A percentile compares a stretch with the other conserved stretches of the same genome.
Conservation (phyloP, 805 yeast genomes). For the Phaffomyces opuntiae region DNA sequence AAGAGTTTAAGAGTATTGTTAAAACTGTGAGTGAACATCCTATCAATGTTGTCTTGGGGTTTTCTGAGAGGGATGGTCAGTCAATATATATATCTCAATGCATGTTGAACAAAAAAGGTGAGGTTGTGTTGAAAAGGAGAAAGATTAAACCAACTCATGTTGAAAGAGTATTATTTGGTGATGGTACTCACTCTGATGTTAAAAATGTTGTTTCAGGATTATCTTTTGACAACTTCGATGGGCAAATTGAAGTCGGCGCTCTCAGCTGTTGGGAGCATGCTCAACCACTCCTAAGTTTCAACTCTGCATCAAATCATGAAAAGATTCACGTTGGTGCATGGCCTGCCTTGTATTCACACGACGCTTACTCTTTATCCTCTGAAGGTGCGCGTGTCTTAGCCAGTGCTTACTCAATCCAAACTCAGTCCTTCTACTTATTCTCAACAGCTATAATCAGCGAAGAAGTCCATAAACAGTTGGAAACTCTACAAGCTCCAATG, state of each 20-base stretch:
- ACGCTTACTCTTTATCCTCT: not conserved
- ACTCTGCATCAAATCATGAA: not conserved
- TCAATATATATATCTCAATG: not conserved
- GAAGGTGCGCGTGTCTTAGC: slow-evolving; percentile 7
- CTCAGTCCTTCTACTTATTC: slow-evolving; percentile 5
- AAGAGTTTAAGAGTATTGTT: not conserved
- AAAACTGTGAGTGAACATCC: not conserved
- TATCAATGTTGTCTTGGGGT: not conserved
- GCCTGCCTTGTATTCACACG: not conserved
- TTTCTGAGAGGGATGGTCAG: not conserved
- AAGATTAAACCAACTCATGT: slow-evolving; percentile 21
- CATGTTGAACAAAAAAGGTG: slow-evolving; percentile 2
- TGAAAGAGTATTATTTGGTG: slow-evolving; percentile 10
- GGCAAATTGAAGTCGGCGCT: not conserved
- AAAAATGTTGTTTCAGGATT: not conserved
- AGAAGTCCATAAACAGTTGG: not conserved
- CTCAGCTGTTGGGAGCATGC: not conserved
- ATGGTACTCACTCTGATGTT: not conserved
- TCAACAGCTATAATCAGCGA: slow-evolving; percentile 9
- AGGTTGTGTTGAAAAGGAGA: slow-evolving; percentile 11
- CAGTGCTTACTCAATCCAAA: slow-evolving; percentile 5
- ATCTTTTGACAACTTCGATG: not conserved
- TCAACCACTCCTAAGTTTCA: not conserved
- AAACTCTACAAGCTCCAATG: slow-evolving; percentile 4
- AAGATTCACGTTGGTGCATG: not conserved